Evolutionary conservation across 2,329 filamentous ascomycete genomes (phyloP).

Genomic region (Ustulina deusta): DNA sequence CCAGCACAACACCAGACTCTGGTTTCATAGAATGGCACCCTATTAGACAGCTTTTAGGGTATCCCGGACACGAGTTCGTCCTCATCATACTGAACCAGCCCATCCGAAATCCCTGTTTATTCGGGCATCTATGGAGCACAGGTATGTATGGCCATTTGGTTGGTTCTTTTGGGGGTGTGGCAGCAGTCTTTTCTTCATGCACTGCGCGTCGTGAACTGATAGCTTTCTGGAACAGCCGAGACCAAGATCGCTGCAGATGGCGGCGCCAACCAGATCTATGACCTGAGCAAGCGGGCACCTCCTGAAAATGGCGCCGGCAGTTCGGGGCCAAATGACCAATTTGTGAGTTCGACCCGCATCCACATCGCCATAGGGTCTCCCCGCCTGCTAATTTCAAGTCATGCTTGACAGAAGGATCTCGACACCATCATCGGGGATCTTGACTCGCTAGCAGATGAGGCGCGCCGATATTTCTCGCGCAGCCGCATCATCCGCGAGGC

Average conservation of each 20-base stretch:
- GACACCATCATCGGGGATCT: constrained; percentile 88
- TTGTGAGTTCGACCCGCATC: constrained; percentile 21
- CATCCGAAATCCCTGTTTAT: constrained; percentile 53
- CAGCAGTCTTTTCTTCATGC: background rate
- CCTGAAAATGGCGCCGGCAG: constrained; percentile 7
- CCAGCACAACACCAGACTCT: constrained; percentile 13
- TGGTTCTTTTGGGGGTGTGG: background rate
- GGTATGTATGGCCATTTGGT: constrained; percentile 39
- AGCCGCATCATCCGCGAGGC: constrained; percentile 74
- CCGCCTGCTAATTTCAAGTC: constrained; percentile 1
- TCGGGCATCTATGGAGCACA: constrained; percentile 47
- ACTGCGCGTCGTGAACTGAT: constrained; percentile 41
- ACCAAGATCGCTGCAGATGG: constrained; percentile 88
- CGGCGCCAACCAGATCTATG: constrained; percentile 81
- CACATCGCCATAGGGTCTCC: background rate
- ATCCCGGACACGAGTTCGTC: constrained; percentile 55
- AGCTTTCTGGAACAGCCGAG: constrained; percentile 59
- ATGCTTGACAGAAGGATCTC: constrained; percentile 64
- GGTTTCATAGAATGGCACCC: constrained; percentile 52
- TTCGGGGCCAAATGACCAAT: constrained; percentile 5
- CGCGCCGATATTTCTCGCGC: constrained; percentile 73
- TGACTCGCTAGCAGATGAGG: constrained; percentile 78
- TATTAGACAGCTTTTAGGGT: constrained; percentile 43
- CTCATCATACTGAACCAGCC: constrained; percentile 73
- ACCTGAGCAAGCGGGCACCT: constrained; percentile 49